phyloP scores from a whole-genome alignment of 2,329 filamentous ascomycete species.

The Helicocarpus griseus region DNA sequence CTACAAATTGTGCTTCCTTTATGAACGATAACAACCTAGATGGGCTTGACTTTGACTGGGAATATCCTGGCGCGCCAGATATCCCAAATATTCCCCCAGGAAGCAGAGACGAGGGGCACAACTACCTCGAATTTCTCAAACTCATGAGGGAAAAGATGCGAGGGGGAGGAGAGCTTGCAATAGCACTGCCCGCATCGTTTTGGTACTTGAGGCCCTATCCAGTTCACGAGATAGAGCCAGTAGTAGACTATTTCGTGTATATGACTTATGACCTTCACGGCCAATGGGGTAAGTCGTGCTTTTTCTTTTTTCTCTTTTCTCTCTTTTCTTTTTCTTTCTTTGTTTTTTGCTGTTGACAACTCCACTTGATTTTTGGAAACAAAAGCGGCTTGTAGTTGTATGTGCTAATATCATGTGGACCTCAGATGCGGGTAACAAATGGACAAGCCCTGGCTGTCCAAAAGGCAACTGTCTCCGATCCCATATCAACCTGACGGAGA shows the following conservation, averaged over 20 bases:
- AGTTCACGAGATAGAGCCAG: conserved; percentile 15
- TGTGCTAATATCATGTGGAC: conserved; percentile 12
- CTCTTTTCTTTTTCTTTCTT: too few relatives aligned
- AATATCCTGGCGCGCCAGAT: conserved; percentile 29
- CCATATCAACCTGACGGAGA: conserved; percentile 34
- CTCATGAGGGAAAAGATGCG: conserved; percentile 11
- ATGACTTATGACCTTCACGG: conserved; percentile 30
- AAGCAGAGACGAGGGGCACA: conserved; percentile 17
- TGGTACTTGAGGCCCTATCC: conserved; percentile 23
- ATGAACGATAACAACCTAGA: conserved; percentile 31
- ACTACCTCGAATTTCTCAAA: conserved; percentile 24
- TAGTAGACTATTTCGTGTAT: conserved; percentile 25
- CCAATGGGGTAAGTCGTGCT: conserved; percentile 15
- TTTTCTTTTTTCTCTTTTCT: too few relatives aligned
- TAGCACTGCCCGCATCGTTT: conserved; percentile 21
- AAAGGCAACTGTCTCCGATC: conserved; percentile 27
- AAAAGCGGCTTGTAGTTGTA: not conserved
- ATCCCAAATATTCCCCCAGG: conserved; percentile 26
- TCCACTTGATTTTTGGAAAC: not conserved
- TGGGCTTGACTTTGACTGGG: conserved; percentile 32
- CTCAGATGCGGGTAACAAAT: conserved; percentile 16
- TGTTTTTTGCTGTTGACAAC: too few relatives aligned
- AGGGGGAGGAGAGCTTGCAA: conserved; percentile 15
- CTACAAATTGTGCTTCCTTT: conserved; percentile 29
- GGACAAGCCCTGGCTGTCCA: conserved; percentile 15